Percentiles rank a stretch among this genome's conserved stretches.
Conservation (phyloP, 805 yeast species). For the Metschnikowia bowlesiae region DNA sequence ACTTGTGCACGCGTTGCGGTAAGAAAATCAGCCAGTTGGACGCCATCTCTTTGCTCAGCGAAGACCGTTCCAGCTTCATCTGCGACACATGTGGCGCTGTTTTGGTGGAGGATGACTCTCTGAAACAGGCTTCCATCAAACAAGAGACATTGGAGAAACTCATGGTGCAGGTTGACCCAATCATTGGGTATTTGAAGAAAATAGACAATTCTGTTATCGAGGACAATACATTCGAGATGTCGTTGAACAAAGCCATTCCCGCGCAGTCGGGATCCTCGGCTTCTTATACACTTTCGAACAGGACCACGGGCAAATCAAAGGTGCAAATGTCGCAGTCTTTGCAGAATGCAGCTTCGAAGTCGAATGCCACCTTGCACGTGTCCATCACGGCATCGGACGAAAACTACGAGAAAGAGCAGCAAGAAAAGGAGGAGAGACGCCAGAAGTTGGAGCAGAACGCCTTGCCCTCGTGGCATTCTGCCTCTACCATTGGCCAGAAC, state of each 20-base stretch:
- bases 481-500: slow-evolving; percentile 78
- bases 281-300: slow-evolving; percentile 59
- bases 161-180: slow-evolving; percentile 87
- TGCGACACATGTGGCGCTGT: slow-evolving; percentile 81
- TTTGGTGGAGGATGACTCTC: slow-evolving; percentile 82
- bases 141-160: slow-evolving; percentile 78
- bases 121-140: slow-evolving; percentile 72
- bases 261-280: slow-evolving; percentile 69
- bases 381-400: slow-evolving; percentile 87
- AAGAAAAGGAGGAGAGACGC: slow-evolving; percentile 62
- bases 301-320: slow-evolving; percentile 30
- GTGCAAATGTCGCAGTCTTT: slow-evolving; percentile 29
- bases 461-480: slow-evolving; percentile 93
- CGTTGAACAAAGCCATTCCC: slow-evolving; percentile 78
- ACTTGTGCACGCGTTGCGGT: slow-evolving; percentile 81
- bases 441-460: slow-evolving; percentile 84
- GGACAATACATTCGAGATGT: slow-evolving; percentile 41
- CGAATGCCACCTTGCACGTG: slow-evolving; percentile 85
- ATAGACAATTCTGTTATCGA: slow-evolving; percentile 39
- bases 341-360: slow-evolving; percentile 51
- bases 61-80: slow-evolving; percentile 72
- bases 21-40: slow-evolving; percentile 81
- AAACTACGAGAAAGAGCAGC: slow-evolving; percentile 59
- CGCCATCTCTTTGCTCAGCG: slow-evolving; percentile 76
- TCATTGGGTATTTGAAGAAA: slow-evolving; percentile 70